Percentiles rank a stretch among this genome's conserved stretches.
Conservation (phyloP, 208 protist genomes). For the Balamuthia mandrillaris region DNA sequence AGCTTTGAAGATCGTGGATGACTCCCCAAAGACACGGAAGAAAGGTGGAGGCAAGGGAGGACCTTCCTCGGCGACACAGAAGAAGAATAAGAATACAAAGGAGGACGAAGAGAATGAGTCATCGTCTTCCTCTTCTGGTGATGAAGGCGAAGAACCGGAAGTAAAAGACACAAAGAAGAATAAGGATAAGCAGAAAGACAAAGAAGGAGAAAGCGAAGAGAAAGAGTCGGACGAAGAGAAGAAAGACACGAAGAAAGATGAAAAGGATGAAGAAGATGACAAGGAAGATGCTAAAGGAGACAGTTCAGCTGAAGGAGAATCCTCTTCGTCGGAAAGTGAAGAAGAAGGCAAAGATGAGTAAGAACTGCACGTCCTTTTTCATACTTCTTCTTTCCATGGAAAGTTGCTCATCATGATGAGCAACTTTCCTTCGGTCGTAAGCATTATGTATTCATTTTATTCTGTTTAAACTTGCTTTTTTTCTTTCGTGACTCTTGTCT, state of each 20-base stretch:
- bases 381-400: too few relatives aligned
- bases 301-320: neutral
- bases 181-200: neutral
- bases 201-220: neutral
- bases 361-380: too few relatives aligned
- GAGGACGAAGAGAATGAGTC: neutral
- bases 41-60: too few relatives aligned
- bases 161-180: neutral
- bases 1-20: neutral
- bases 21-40: conserved; percentile 7
- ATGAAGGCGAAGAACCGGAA: neutral
- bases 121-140: neutral
- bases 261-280: neutral
- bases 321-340: too few relatives aligned
- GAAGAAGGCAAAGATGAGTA: too few relatives aligned
- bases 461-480: too few relatives aligned
- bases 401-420: too few relatives aligned
- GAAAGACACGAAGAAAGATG: neutral
- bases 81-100: neutral
- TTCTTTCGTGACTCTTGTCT: too few relatives aligned
- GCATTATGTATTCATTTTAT: too few relatives aligned
- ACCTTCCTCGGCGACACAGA: too few relatives aligned
- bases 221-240: neutral
- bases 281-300: neutral
- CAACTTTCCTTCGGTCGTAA: too few relatives aligned